Base-by-base conservation (phyloP, 2,329 filamentous ascomycete species). In the Cladobotryum protrusum region DNA sequence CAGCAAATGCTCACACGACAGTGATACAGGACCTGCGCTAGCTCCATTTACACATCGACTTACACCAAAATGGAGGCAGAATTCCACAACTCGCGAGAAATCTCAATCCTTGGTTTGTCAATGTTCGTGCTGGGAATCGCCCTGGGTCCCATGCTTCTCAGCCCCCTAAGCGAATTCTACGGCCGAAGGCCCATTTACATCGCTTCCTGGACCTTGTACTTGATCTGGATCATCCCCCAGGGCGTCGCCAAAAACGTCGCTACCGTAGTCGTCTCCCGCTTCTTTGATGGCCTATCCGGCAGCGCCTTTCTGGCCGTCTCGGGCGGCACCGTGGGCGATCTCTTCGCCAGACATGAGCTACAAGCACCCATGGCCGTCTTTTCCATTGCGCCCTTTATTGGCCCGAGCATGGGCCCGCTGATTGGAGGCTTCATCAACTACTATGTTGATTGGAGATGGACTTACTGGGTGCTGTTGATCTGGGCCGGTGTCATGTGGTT, bases 21-120 rank as follows among this genome's bases (percentile, higher is more conserved):
- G 19, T 12, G 20, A 18, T 18, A 47, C 59, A 90, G 86, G 48
- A 95, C 90, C 8, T 89, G 85, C 63, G 82, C 87, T 1, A 91
- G 86, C 43, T 93, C 89, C n/a, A 82, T 95, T 59, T 96, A 96
- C 67, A 92, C 89, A 1, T 81, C 82, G 12, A 93, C 87, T 0
- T 96, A 96, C 65, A 63, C 61, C 15, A 86, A 93, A 66, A 81
- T 96, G 68, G 81, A 85, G 54, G 70, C 74, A 20, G 87, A 95
- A 52, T 95, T 96, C 59, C 70, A 79, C 56, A 79, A 79, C 59
- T 86, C 86, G 0, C 77, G 80, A 49, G 73, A 88, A 45, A 77
- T 95, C 19, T 88, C 86, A 12, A 89, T 89, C 3, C 67, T 96
- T 9, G 92, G 91, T 0, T 72, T 96, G 46, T 90, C 87, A 1